Evolutionary conservation across 257 asterid species (phyloP), one percentile per base, ranked within the genome.

Genomic region (Capsicum pubescens): DNA sequence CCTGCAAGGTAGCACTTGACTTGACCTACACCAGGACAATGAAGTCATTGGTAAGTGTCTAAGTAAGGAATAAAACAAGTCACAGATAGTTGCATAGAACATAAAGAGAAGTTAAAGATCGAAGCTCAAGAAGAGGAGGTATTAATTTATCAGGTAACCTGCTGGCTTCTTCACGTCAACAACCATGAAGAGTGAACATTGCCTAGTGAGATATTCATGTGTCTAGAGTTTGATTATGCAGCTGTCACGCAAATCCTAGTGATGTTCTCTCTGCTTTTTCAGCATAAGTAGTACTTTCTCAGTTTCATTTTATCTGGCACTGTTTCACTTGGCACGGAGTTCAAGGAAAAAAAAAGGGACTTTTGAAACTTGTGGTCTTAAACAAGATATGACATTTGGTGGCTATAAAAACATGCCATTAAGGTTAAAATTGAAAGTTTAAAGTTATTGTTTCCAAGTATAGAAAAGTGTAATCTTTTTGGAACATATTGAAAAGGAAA

Each of bases 1-100:
- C 87, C 99, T 91, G 90, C 98, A 94, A 81, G 98, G 97, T 84
- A 96, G 89, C 85, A 96, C 94, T 63, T 96, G 98, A 86, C 91
- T 83, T 58, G 99, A 94, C 99, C 99, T 96, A 91, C 83, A 91
- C 70, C 79, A 81, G 83, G 64, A 89, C 80, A 83, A 86, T 87
- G 16, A 87, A 83, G 52, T 54, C 63, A 70, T 54, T 57, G 67
- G 81, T 50, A 48, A 50, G 61, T 77, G 19, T 55, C 32, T 52
- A 26, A 74, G 42, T 26, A 50, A 58, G 78, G 82, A 77, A 79
- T 21, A 21, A n/a, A 74, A 76, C 46, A 21, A 76, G 77, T 83
- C 72, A 83, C 76, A 74, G 44, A 78, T 80, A 82, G 32, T 79
- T 58, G 36, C 42, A 77, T 3, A 7, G 9, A 77, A 15, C 64